These are phyloP conservation scores for Trichoderma simmonsii DNA, from an alignment of 2,329 filamentous ascomycete species.

Conservation along the genomic window DNA sequence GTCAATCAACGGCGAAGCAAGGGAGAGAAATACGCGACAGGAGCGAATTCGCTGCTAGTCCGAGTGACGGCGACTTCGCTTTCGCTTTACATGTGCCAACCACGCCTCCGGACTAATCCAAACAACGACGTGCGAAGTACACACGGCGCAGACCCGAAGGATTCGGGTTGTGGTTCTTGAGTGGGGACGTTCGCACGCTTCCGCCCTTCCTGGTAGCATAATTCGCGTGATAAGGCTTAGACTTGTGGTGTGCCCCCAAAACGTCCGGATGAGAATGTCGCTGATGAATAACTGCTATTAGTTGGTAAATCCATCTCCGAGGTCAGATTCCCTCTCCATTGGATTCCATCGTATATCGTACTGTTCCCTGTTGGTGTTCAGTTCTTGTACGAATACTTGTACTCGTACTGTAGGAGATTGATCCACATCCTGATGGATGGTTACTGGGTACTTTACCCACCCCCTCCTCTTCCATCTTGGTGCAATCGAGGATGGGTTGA, in stretches of 20 bases:
- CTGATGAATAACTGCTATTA: slow-evolving; percentile 3
- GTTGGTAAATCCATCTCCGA: background rate
- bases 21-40: background rate
- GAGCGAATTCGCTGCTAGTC: background rate
- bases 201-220: background rate
- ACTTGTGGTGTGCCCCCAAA: background rate
- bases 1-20: background rate
- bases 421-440: background rate
- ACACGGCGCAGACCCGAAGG: slow-evolving; percentile 7
- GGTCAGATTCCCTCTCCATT: background rate
- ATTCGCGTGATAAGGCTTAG: slow-evolving; percentile 11
- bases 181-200: slow-evolving; percentile 3
- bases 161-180: slow-evolving; percentile 1
- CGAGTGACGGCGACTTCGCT: background rate
- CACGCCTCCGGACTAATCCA: background rate
- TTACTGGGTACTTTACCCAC: background rate
- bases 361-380: background rate
- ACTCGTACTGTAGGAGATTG: background rate
- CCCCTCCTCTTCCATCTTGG: background rate
- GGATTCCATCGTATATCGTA: background rate
- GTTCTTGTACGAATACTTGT: background rate
- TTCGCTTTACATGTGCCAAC: background rate
- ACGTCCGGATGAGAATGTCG: background rate
- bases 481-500: slow-evolving; percentile 5
- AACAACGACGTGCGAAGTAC: slow-evolving; percentile 1